Percentiles rank a stretch among this genome's conserved stretches.
phyloP scores from a whole-genome alignment of 2,329 filamentous ascomycete genomes.

The Trichoderma sp. region DNA sequence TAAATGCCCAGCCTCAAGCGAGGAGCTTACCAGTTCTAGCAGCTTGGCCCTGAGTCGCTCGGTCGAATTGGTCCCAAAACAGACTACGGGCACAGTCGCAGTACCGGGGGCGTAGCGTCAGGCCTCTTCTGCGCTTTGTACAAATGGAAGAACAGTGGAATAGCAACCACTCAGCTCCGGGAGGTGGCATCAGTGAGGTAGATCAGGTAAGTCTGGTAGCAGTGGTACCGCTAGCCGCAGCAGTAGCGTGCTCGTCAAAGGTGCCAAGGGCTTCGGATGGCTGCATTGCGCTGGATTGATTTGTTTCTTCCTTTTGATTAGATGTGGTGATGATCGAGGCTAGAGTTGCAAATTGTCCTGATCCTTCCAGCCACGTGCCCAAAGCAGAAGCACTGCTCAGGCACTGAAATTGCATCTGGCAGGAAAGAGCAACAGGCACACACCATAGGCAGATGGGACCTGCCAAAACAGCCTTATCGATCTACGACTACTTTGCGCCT shows the following conservation, averaged over 20 bases:
- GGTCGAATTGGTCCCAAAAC: background rate
- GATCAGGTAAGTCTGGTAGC: constrained; percentile 6
- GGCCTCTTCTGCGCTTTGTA: background rate
- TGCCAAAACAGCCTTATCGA: constrained; percentile 2
- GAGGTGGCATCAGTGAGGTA: background rate
- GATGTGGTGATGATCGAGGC: background rate
- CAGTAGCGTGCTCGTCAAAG: background rate
- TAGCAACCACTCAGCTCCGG: constrained; percentile 4
- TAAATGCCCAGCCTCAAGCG: constrained; percentile 6
- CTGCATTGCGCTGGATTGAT: background rate
- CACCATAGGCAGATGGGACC: background rate
- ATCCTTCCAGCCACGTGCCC: constrained; percentile 13
- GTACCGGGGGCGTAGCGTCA: constrained; percentile 6
- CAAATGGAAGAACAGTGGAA: background rate
- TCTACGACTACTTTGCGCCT: background rate
- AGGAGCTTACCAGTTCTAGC: background rate
- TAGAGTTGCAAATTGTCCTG: background rate
- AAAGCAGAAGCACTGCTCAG: background rate
- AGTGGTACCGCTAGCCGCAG: background rate
- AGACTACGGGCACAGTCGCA: background rate
- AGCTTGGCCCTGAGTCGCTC: background rate
- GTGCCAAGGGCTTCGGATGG: background rate
- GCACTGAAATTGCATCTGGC: background rate
- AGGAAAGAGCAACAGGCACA: background rate
- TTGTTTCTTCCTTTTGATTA: background rate